phyloP scores from a whole-genome alignment of 306 rosid genomes.

The Prunus mume region DNA sequence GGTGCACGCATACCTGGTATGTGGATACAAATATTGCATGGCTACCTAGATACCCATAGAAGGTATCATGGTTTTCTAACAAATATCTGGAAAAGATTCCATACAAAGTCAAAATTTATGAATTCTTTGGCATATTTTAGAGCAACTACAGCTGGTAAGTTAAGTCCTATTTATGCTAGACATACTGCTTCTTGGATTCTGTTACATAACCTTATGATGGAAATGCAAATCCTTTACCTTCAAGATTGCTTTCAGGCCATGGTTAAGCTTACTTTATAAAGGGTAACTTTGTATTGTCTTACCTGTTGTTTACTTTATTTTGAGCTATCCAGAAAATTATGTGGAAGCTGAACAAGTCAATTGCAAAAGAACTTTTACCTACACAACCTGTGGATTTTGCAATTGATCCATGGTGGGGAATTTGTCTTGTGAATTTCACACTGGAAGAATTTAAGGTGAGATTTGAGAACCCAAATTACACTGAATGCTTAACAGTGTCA shows the following conservation, averaged over 20 bases:
- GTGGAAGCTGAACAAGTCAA: slow-evolving; percentile 99
- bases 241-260: slow-evolving; percentile 10
- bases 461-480: slow-evolving; percentile 12
- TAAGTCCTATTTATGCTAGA: not conserved
- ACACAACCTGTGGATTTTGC: slow-evolving; percentile 84
- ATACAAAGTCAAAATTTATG: not conserved
- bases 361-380: slow-evolving; percentile 90
- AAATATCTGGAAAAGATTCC: not conserved
- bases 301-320: slow-evolving; percentile 35
- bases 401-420: slow-evolving; percentile 96
- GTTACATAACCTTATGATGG: slow-evolving; percentile 1
- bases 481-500: not conserved
- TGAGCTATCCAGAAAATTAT: slow-evolving; percentile 86
- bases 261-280: not conserved
- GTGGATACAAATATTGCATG: not conserved
- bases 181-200: slow-evolving; percentile 9
- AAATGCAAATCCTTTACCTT: slow-evolving; percentile 7
- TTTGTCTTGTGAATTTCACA: slow-evolving; percentile 89
- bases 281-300: slow-evolving; percentile 13
- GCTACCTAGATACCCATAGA: not conserved
- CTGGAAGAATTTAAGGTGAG: slow-evolving; percentile 97
- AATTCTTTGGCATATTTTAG: not conserved
- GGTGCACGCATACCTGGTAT: slow-evolving; percentile 9
- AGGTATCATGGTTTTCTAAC: slow-evolving; percentile 1
- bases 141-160: not conserved